Evolutionary conservation across 768 basidiomycete genomes (phyloP).

Genomic region (Psilocybe azurescens): DNA sequence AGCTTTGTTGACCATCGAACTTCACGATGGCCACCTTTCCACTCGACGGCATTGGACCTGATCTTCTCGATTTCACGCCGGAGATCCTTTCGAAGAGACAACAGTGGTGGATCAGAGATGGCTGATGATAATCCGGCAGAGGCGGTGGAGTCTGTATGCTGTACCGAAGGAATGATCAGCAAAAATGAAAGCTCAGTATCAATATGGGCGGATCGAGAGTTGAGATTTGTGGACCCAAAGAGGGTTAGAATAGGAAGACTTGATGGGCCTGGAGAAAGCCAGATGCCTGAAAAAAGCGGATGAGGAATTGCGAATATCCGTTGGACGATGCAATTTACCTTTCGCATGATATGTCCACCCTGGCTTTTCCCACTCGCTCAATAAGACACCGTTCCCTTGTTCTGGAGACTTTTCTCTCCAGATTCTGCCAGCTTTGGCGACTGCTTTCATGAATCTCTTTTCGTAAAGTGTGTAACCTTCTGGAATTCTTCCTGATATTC

Average conservation of each 20-base stretch:
- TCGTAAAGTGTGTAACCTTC: conserved; percentile 94
- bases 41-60: conserved; percentile 52
- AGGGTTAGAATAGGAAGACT: conserved; percentile 73
- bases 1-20: conserved; percentile 69
- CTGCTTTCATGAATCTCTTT: conserved; percentile 78
- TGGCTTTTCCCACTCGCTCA: conserved; percentile 85
- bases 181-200: conserved; percentile 93
- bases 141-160: conserved; percentile 5
- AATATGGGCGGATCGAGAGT: conserved; percentile 87
- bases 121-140: conserved; percentile 13
- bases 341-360: conserved; percentile 99
- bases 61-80: conserved; percentile 60
- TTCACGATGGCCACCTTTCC: conserved; percentile 62
- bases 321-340: conserved; percentile 51
- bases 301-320: not conserved
- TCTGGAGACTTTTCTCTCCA: conserved; percentile 35
- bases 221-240: conserved; percentile 95
- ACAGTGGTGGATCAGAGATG: conserved; percentile 18
- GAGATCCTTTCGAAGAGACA: conserved; percentile 50
- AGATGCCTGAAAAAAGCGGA: conserved; percentile 62
- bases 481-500: conserved; percentile 92
- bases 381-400: conserved; percentile 56
- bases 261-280: conserved; percentile 68
- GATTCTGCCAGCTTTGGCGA: conserved; percentile 48
- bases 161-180: conserved; percentile 68